These are phyloP conservation scores for Stemphylium lycopersici DNA, from an alignment of 2,329 filamentous ascomycete species.

Conservation along the genomic window DNA sequence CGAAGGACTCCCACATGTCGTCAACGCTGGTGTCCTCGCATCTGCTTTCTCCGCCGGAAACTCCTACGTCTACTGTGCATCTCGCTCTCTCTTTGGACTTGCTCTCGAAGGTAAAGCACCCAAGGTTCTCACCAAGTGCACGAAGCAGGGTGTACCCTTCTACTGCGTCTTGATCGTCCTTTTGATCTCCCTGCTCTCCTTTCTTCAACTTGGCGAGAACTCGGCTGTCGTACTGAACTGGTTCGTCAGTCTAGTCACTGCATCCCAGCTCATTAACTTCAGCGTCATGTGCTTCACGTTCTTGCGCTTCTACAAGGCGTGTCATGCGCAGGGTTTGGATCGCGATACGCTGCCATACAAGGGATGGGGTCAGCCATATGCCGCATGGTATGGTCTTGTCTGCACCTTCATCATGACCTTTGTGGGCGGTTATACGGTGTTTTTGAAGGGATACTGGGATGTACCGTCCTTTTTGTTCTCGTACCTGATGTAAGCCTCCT, in stretches of 20 bases:
- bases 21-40: slow-evolving; percentile 64
- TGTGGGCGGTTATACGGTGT: slow-evolving; percentile 77
- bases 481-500: slow-evolving; percentile 36
- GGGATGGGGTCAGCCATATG: slow-evolving; percentile 72
- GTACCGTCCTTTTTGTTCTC: slow-evolving; percentile 75
- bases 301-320: slow-evolving; percentile 72
- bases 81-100: slow-evolving; percentile 60
- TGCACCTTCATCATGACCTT: slow-evolving; percentile 74
- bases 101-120: slow-evolving; percentile 62
- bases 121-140: slow-evolving; percentile 60
- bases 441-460: slow-evolving; percentile 72
- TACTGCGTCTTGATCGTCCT: slow-evolving; percentile 74
- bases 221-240: slow-evolving; percentile 73
- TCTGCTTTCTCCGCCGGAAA: slow-evolving; percentile 63
- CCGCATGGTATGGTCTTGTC: slow-evolving; percentile 69
- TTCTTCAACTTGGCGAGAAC: slow-evolving; percentile 73
- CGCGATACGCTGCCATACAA: slow-evolving; percentile 73
- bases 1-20: slow-evolving; percentile 61
- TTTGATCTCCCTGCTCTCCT: slow-evolving; percentile 71
- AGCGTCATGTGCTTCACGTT: slow-evolving; percentile 70
- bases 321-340: slow-evolving; percentile 71
- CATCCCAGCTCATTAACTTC: slow-evolving; percentile 63
- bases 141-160: slow-evolving; percentile 72
- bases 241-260: slow-evolving; percentile 76
- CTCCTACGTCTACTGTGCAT: slow-evolving; percentile 62